Conservation (phyloP, 202 grass and related monocot species). For the Musa balbisiana region DNA sequence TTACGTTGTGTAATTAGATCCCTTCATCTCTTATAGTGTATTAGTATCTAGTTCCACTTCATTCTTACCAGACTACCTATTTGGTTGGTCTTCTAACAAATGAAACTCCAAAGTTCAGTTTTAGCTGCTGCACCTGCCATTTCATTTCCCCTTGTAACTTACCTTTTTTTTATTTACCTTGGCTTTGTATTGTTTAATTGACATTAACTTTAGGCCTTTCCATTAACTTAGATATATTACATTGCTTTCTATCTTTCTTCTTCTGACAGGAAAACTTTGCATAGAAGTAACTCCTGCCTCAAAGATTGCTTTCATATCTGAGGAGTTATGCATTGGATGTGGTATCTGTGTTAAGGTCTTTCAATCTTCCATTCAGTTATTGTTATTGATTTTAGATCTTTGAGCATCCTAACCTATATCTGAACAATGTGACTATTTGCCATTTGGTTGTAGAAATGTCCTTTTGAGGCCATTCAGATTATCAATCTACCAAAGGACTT, state of each 20-base stretch:
- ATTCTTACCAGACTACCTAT: not conserved
- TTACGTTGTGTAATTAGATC: not conserved
- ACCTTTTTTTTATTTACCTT: not conserved
- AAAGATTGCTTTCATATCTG: slow-evolving; percentile 80
- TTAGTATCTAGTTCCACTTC: not conserved
- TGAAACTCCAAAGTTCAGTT: too few relatives aligned
- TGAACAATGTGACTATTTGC: slow-evolving; percentile 1
- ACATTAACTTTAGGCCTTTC: too few relatives aligned
- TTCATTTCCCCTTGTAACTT: not conserved
- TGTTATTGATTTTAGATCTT: not conserved
- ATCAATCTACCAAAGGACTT: slow-evolving; percentile 96
- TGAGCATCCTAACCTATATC: not conserved
- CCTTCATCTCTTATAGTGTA: not conserved
- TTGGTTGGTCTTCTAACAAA: too few relatives aligned
- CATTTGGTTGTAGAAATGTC: slow-evolving; percentile 67
- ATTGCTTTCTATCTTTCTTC: not conserved
- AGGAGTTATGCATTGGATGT: slow-evolving; percentile 88
- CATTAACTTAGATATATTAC: too few relatives aligned
- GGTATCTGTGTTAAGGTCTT: slow-evolving; percentile 90
- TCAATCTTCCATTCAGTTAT: not conserved
- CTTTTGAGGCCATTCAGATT: slow-evolving; percentile 97
- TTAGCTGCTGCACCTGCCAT: not conserved
- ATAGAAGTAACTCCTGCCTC: slow-evolving; percentile 58
- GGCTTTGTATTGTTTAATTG: not conserved
- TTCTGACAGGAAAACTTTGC: slow-evolving; percentile 68